phyloP scores from a whole-genome alignment of 805 yeast species.

The Komagataella pseudopastoris region DNA sequence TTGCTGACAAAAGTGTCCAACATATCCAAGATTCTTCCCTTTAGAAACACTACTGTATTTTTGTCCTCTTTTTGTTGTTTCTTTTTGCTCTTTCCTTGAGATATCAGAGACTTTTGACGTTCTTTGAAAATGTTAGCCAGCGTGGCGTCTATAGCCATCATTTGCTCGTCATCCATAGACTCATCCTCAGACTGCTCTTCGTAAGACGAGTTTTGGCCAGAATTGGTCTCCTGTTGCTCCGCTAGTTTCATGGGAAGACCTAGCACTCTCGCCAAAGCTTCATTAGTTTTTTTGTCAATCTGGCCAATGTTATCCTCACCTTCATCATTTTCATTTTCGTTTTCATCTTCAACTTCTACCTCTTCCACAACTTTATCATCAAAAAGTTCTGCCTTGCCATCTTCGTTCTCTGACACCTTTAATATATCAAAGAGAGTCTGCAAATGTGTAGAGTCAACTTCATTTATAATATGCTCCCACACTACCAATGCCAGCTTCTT shows the following conservation, averaged over 20 bases:
- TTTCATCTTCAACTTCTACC: slow-evolving; percentile 24
- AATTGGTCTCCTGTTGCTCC: slow-evolving; percentile 5
- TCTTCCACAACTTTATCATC: slow-evolving; percentile 43
- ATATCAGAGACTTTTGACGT: slow-evolving; percentile 51
- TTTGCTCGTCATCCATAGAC: slow-evolving; percentile 90
- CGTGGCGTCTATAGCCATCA: slow-evolving; percentile 87
- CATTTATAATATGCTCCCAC: slow-evolving; percentile 35
- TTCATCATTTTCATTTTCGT: slow-evolving; percentile 21
- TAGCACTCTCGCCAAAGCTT: slow-evolving; percentile 57
- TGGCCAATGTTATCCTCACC: slow-evolving; percentile 18
- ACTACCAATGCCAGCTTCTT: slow-evolving; percentile 38
- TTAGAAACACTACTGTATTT: slow-evolving; percentile 67
- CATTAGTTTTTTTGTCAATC: slow-evolving; percentile 32
- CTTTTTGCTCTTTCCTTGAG: slow-evolving; percentile 51
- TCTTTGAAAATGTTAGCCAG: slow-evolving; percentile 75
- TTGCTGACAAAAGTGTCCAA: slow-evolving; percentile 45
- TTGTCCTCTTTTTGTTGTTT: slow-evolving; percentile 67
- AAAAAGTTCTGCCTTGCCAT: slow-evolving; percentile 68
- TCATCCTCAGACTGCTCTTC: slow-evolving; percentile 51
- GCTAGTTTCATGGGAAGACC: slow-evolving; percentile 36
- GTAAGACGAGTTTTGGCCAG: slow-evolving; percentile 20
- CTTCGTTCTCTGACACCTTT: slow-evolving; percentile 59
- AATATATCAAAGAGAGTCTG: slow-evolving; percentile 39
- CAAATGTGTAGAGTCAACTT: slow-evolving; percentile 30
- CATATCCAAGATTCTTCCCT: slow-evolving; percentile 66